Base-by-base conservation (phyloP, 768 basidiomycete species). In the Trametes meyenii region DNA sequence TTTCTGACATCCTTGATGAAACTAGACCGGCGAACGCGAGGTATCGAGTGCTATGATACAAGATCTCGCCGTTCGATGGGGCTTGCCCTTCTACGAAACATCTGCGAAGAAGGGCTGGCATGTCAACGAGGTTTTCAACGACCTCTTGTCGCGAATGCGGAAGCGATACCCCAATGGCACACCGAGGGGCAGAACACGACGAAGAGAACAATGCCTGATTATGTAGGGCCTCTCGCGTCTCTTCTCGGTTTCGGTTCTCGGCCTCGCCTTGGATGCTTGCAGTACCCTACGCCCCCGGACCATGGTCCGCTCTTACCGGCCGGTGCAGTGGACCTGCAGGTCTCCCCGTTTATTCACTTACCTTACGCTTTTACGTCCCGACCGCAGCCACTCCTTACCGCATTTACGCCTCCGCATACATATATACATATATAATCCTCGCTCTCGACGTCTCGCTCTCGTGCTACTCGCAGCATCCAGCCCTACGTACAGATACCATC, bases 91-190 rank as follows among this genome's bases (percentile, higher is more conserved):
- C 69, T 93, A 89, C 70, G 92, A 94, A 75, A 94, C 92, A 2
- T 92, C 90, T n/a, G 90, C 92, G 11, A 94, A 93, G 73, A 80
- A 84, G 49, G 86, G 92, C 69, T 91, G 89, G 90, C 85, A 93
- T 66, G 81, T 94, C 55, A 75, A 76, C 10, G 89, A 91, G 40
- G 90, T 89, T 17, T 94, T 94, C 70, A 85, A 89, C 67, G 88
- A 89, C 61, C 80, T 93, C 29, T 76, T 91, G 49, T 81, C 82
- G 63, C 90, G 89, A 67, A 90, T 93, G 90, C 82, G 87, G 33
- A 72, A 66, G 54, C 81, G 81, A 60, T 90, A 87, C 71, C 89
- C 89, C 17, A 68, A 76, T 40, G 81, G 83, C 61, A 60, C 39
- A 60, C 54, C 66, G 29, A 64, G 69, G 44, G 69, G 72, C 35